Evolutionary conservation across 371 early-diverging fungal species (phyloP).

Genomic region (Mycotypha africana): DNA sequence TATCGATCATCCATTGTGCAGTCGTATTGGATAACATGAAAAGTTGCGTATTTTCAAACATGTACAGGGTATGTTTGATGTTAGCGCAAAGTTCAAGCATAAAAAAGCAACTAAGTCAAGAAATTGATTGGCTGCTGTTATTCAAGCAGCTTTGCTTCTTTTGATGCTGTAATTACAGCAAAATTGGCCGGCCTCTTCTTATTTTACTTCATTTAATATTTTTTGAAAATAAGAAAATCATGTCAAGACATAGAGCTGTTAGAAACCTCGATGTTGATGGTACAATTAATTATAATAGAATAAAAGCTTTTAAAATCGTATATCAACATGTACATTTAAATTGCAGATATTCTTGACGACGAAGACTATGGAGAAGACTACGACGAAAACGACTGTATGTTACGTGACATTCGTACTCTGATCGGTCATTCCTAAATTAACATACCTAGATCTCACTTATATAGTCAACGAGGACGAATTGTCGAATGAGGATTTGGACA

Average conservation of each 20-base stretch:
- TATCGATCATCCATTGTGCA: no score
- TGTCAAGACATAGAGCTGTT: conserved; percentile 74
- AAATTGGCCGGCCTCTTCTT: no score
- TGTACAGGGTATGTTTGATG: no score
- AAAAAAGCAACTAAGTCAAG: no score
- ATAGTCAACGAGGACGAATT: conserved; percentile 33
- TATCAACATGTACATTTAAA: background rate
- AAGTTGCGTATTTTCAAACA: no score
- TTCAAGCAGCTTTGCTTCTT: no score
- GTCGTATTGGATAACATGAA: no score
- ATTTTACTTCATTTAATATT: no score
- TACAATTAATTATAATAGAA: conserved; percentile 16
- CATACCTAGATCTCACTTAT: background rate
- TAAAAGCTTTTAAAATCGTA: background rate
- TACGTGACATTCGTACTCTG: background rate
- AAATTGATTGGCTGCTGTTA: no score
- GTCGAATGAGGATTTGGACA: conserved; percentile 40
- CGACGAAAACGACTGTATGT: conserved; percentile 38
- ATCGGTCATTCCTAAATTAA: background rate
- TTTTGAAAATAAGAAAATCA: no score
- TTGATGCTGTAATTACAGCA: no score
- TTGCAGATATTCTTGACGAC: conserved; percentile 58
- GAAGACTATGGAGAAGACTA: conserved; percentile 56
- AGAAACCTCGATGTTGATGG: conserved; percentile 68
- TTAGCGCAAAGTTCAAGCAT: no score